These are phyloP conservation scores for Cercospora nicotianae DNA, from an alignment of 2,329 filamentous ascomycete species.

Conservation along the genomic window DNA sequence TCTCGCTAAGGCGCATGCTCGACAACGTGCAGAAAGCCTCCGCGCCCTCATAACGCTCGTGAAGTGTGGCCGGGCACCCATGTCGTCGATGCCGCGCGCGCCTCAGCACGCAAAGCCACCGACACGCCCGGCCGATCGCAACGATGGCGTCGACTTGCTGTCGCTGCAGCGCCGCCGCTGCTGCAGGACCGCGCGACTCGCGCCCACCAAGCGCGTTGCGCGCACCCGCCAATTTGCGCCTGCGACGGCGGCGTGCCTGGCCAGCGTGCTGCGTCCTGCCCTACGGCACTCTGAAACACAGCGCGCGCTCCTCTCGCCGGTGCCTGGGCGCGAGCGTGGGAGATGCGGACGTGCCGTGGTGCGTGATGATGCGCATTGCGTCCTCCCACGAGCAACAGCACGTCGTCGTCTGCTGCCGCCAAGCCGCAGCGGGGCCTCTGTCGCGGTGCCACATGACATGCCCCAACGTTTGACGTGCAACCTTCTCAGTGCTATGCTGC, in stretches of 20 bases:
- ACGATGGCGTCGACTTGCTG: neutral
- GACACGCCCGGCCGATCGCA: neutral
- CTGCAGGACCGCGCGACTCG: neutral
- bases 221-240: neutral
- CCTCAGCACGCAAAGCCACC: neutral
- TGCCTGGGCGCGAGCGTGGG: neutral
- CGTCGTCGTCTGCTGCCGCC: neutral
- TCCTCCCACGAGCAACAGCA: neutral
- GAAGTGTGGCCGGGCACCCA: neutral
- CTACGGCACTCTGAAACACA: neutral
- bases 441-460: conserved; percentile 4
- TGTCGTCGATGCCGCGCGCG: neutral
- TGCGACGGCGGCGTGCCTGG: neutral
- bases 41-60: neutral
- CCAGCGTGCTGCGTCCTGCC: neutral
- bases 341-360: neutral
- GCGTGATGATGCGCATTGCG: neutral
- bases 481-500: neutral
- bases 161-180: neutral
- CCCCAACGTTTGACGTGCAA: neutral
- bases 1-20: conserved; percentile 7
- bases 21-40: conserved; percentile 7
- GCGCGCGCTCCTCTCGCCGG: neutral
- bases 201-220: neutral
- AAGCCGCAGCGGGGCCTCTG: neutral